A percentile compares a stretch with the other conserved stretches of the same genome.
These are phyloP conservation scores for Malania oleifera DNA, from an alignment of 164 flowering plant genomes.

Conservation along the genomic window DNA sequence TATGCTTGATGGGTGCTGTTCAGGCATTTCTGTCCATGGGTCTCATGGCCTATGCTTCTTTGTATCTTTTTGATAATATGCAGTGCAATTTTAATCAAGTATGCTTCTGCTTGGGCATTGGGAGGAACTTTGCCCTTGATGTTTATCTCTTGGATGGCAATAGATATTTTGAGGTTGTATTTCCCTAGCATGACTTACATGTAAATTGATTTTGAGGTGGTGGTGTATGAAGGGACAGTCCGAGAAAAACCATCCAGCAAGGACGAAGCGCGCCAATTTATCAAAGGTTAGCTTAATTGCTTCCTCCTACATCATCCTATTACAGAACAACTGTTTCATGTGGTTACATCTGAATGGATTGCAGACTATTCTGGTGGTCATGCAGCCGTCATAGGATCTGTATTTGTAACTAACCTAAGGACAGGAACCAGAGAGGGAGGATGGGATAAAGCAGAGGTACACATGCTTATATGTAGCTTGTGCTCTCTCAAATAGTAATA, in stretches of 20 bases:
- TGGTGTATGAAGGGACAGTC: constrained; percentile 34
- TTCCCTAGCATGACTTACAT: constrained; percentile 4
- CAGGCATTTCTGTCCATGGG: background rate
- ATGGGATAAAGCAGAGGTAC: constrained; percentile 50
- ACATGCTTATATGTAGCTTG: background rate
- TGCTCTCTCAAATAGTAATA: background rate
- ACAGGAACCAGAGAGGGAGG: constrained; percentile 38
- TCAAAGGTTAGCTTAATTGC: constrained; percentile 27
- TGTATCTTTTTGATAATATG: background rate
- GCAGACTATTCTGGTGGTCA: constrained; percentile 47
- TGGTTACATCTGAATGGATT: constrained; percentile 8
- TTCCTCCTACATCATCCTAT: background rate
- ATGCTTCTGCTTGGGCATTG: background rate
- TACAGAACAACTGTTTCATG: background rate
- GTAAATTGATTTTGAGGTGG: constrained; percentile 36
- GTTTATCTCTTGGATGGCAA: background rate
- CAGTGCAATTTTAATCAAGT: background rate
- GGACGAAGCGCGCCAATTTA: constrained; percentile 42
- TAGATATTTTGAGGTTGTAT: constrained; percentile 8
- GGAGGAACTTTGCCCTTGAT: background rate
- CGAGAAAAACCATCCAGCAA: constrained; percentile 45
- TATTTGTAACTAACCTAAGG: constrained; percentile 34
- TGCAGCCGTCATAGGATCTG: constrained; percentile 43
- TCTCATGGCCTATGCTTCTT: background rate
- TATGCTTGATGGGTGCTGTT: background rate